Percentiles rank a stretch among this genome's conserved stretches.
Conservation (phyloP, 2,329 filamentous ascomycete species). For the Colletotrichum orbiculare region DNA sequence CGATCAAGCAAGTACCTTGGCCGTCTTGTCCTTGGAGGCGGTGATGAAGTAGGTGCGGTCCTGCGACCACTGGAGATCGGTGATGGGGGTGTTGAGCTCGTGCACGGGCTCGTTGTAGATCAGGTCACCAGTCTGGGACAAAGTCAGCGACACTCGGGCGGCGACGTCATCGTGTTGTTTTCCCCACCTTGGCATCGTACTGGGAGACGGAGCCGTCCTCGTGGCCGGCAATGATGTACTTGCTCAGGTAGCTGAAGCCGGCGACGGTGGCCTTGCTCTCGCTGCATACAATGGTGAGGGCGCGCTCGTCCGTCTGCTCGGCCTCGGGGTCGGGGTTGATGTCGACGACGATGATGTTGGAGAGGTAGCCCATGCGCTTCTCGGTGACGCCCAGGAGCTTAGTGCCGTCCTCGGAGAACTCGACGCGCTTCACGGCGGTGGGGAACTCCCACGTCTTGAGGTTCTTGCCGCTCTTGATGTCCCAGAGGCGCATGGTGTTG, state of each 20-base stretch:
- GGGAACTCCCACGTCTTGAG: conserved; percentile 98
- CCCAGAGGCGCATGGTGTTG: conserved; percentile 98
- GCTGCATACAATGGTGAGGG: conserved; percentile 89
- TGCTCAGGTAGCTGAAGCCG: conserved; percentile 92
- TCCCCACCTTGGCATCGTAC: conserved; percentile 86
- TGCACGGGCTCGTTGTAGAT: conserved; percentile 85
- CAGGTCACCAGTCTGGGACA: conserved; percentile 77
- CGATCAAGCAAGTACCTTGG: conserved; percentile 70
- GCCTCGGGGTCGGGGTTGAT: conserved; percentile 86
- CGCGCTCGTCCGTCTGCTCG: conserved; percentile 85
- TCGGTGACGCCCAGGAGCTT: conserved; percentile 94
- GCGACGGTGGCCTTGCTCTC: conserved; percentile 98
- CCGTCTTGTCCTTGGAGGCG: conserved; percentile 96
- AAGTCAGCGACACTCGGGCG: conserved; percentile 26
- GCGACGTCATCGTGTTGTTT: neutral
- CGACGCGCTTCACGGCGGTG: conserved; percentile 96
- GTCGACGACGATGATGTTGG: conserved; percentile 92
- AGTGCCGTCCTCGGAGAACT: conserved; percentile 94
- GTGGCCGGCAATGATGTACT: conserved; percentile 97
- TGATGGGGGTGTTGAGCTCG: conserved; percentile 84
- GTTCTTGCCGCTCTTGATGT: conserved; percentile 90
- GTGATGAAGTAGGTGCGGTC: conserved; percentile 99
- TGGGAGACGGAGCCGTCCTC: conserved; percentile 93
- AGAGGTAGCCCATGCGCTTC: conserved; percentile 97
- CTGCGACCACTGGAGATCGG: conserved; percentile 92